Evolutionary conservation across 495 filamentous ascomycete genomes (phyloP).

Genomic region (Darksidea phi): DNA sequence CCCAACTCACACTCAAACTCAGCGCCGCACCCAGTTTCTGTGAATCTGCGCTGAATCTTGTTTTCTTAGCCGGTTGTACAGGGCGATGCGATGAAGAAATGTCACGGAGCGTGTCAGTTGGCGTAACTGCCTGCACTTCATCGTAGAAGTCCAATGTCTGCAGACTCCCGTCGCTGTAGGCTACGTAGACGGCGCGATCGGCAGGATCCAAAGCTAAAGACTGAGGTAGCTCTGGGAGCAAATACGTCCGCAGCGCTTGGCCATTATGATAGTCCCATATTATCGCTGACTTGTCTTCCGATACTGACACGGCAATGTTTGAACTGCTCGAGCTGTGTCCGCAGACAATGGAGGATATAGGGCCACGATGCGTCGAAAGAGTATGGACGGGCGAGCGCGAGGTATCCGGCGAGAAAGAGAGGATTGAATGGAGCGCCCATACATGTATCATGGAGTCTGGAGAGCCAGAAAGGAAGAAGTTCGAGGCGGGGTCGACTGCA

Average conservation of each 20-base stretch:
- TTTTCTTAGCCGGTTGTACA: conserved; percentile 43
- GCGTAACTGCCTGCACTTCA: conserved; percentile 12
- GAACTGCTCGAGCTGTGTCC: conserved; percentile 66
- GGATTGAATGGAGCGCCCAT: conserved; percentile 75
- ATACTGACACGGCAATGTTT: conserved; percentile 74
- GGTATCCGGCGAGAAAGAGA: conserved; percentile 58
- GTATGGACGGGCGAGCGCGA: conserved; percentile 57
- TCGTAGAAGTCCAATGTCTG: conserved; percentile 77
- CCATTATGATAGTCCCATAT: conserved; percentile 88
- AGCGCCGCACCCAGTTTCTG: conserved; percentile 61
- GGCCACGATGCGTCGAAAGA: conserved; percentile 76
- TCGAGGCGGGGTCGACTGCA: conserved; percentile 66
- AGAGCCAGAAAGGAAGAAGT: conserved; percentile 83
- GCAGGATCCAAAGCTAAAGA: conserved; percentile 78
- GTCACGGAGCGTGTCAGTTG: conserved; percentile 30
- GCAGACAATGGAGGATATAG: conserved; percentile 66
- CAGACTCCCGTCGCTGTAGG: conserved; percentile 78
- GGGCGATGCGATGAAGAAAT: conserved; percentile 22
- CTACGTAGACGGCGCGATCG: conserved; percentile 76
- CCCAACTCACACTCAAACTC: conserved; percentile 70
- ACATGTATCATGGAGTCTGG: conserved; percentile 85
- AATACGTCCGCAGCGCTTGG: conserved; percentile 69
- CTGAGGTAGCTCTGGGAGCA: conserved; percentile 69
- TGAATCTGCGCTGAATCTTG: conserved; percentile 60
- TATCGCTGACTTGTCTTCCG: conserved; percentile 77